Base-by-base conservation (phyloP, 2,329 filamentous ascomycete genomes). In the Arthrinium puccinioides region DNA sequence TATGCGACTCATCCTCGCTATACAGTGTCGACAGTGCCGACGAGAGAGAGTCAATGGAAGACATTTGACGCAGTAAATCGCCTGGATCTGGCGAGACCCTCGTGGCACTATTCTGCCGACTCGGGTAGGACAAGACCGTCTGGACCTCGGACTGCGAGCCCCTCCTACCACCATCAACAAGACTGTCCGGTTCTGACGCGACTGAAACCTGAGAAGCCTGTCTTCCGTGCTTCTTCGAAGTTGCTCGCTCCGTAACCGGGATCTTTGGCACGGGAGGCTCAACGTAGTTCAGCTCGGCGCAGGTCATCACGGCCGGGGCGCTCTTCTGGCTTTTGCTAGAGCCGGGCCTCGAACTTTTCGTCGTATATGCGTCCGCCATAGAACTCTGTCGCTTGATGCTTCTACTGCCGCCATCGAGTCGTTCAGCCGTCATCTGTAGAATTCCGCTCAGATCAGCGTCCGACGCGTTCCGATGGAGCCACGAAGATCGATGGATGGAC, bases 1-100 rank as follows among this genome's bases (percentile, higher is more conserved):
- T 62, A 8, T 67, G 62, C 1, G 60, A 56, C 37, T 74, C 71
- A 21, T 72, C 70, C 32, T 68, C 69, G 40, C 72, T 76, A 44
- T 76, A 75, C 5, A 78, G 52, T 0, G 74, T 78, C 4, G 74
- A 78, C 5, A 78, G 56, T 3, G 70, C 67, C 26, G 71, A 76
- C 0, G 71, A 75, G 11, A 62, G 56, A 8, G 69, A 61, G 43
- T 68, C 74, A 4, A 62, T 46, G n/a, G n/a, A n/a, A 39, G 31
- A 23, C 14, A 8, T 33, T 31, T 1, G 55, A 55, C 21, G 46
- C 32, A 24, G 13, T 4, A 23, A n/a, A 11, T 33, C 20, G n/a
- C 8, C 13, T 13, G 21, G 31, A n/a, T 33, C 31, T 16, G 11
- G 31, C 4, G 31, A 20, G 20, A 16, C 10, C n/a, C 24, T 21